Evolutionary conservation across 306 rosid species (phyloP).

Genomic region (Cicer bijugum): DNA sequence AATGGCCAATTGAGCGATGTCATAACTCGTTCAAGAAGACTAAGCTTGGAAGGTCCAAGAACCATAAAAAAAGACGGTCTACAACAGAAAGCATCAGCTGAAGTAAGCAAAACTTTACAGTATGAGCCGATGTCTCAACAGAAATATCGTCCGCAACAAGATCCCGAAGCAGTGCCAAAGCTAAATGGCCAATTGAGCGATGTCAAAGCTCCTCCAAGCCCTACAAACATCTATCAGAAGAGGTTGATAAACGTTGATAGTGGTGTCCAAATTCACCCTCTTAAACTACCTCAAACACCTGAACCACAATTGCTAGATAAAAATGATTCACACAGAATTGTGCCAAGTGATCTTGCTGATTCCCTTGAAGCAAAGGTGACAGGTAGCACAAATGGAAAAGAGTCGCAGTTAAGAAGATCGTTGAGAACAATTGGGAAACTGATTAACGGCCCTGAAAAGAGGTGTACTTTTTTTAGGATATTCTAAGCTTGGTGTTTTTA

Average conservation of each 20-base stretch:
- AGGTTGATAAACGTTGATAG: slow-evolving; percentile 47
- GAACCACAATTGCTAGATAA: slow-evolving; percentile 50
- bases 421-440: slow-evolving; percentile 87
- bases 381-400: slow-evolving; percentile 67
- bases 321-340: slow-evolving; percentile 38
- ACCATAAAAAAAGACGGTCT: slow-evolving; percentile 59
- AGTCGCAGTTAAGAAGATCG: slow-evolving; percentile 84
- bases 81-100: slow-evolving; percentile 48
- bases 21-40: slow-evolving; percentile 63
- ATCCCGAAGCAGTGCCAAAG: slow-evolving; percentile 53
- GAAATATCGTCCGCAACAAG: slow-evolving; percentile 45
- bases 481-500: not conserved
- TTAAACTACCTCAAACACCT: slow-evolving; percentile 66
- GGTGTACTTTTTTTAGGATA: slow-evolving; percentile 45
- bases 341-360: slow-evolving; percentile 32
- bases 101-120: slow-evolving; percentile 48
- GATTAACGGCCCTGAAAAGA: slow-evolving; percentile 85
- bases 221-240: slow-evolving; percentile 59
- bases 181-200: slow-evolving; percentile 50
- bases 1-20: slow-evolving; percentile 49
- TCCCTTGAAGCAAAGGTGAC: slow-evolving; percentile 54
- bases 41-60: slow-evolving; percentile 81
- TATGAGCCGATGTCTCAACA: slow-evolving; percentile 47
- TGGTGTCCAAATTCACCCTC: slow-evolving; percentile 55
- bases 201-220: slow-evolving; percentile 64